phyloP scores from a whole-genome alignment of 2,329 filamentous ascomycete species.

The Tolypocladium capitatum region DNA sequence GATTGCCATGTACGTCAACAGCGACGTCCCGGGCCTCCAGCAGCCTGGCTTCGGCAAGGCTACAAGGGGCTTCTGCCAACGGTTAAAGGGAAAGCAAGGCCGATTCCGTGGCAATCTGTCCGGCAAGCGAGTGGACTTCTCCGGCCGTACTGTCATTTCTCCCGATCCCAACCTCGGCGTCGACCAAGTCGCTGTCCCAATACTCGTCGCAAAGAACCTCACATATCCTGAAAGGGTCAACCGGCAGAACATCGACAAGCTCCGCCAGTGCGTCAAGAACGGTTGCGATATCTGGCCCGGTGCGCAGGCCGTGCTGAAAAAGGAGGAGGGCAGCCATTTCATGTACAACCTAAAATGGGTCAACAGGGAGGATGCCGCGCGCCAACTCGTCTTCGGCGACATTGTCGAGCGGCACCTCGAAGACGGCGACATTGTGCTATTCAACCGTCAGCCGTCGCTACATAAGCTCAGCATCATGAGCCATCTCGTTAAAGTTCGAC shows the following conservation, averaged over 20 bases:
- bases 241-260: constrained; percentile 70
- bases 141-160: constrained; percentile 91
- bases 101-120: constrained; percentile 94
- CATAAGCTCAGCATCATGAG: constrained; percentile 99
- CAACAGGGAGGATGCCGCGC: constrained; percentile 57
- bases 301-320: constrained; percentile 68
- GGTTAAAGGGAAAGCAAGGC: constrained; percentile 92
- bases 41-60: constrained; percentile 78
- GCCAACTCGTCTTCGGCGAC: constrained; percentile 67
- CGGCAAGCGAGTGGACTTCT: constrained; percentile 97
- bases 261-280: constrained; percentile 60
- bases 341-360: constrained; percentile 67
- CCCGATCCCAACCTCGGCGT: constrained; percentile 90
- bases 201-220: constrained; percentile 86
- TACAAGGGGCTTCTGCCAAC: constrained; percentile 87
- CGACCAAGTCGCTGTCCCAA: constrained; percentile 84
- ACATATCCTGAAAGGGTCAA: constrained; percentile 89
- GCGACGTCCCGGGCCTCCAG: constrained; percentile 83
- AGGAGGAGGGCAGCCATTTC: constrained; percentile 52
- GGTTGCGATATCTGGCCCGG: constrained; percentile 75
- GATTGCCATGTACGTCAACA: constrained; percentile 96
- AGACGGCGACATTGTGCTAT: constrained; percentile 89
- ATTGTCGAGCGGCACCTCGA: constrained; percentile 89
- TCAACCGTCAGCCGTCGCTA: constrained; percentile 93
- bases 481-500: constrained; percentile 83